Conservation (phyloP, 805 yeast species). For the Lipomyces mesembrius region DNA sequence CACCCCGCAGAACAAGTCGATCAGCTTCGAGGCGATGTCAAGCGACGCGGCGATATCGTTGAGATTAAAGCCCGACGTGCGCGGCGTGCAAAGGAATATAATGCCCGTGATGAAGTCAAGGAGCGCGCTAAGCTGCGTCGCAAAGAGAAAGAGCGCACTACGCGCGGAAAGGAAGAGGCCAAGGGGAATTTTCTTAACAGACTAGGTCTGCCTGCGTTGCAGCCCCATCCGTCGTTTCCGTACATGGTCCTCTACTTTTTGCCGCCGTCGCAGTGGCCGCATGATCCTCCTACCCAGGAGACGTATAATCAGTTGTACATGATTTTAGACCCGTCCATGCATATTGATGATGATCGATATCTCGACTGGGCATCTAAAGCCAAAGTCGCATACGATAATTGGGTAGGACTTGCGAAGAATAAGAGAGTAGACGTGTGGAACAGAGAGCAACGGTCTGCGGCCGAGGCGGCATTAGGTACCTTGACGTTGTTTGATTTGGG, state of each 20-base stretch:
- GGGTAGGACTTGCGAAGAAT: conserved; percentile 49
- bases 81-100: conserved; percentile 51
- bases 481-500: conserved; percentile 53
- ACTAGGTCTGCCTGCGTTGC: conserved; percentile 49
- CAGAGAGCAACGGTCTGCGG: conserved; percentile 52
- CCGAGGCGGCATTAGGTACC: conserved; percentile 52
- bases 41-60: conserved; percentile 56
- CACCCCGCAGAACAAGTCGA: conserved; percentile 60
- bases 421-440: conserved; percentile 52
- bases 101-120: conserved; percentile 55
- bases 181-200: conserved; percentile 47
- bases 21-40: conserved; percentile 54
- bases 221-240: conserved; percentile 56
- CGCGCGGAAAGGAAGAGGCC: conserved; percentile 50
- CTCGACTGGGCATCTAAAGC: conserved; percentile 48
- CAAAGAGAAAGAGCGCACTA: conserved; percentile 50
- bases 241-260: conserved; percentile 53
- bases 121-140: conserved; percentile 55
- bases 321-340: conserved; percentile 37
- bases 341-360: conserved; percentile 38
- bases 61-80: conserved; percentile 51
- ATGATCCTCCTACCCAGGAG: conserved; percentile 57
- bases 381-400: conserved; percentile 53
- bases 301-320: conserved; percentile 49
- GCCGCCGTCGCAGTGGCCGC: conserved; percentile 52